Evolutionary conservation across 306 rosid genomes (phyloP), one percentile per base, ranked within the genome.

Genomic region (Acacia confusa): DNA sequence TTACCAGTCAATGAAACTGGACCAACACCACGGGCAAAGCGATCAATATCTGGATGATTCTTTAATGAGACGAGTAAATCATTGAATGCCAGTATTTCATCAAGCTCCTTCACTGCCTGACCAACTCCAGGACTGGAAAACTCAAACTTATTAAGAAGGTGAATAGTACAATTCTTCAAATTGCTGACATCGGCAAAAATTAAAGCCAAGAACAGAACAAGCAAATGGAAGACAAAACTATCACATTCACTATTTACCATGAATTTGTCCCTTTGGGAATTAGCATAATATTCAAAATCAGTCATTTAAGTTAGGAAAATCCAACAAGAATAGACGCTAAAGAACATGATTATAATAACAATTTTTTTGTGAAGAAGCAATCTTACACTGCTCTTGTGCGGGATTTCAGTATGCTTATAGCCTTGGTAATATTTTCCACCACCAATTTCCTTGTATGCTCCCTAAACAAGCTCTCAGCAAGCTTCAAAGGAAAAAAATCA

Each of bases 21-120:
- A 30, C 99, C 99, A 76, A 90, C 89, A 74, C 99, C 97, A 77
- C 91, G 88, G 79, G 97, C 97, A 89, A 96, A 90, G 82, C 73
- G 86, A 79, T 79, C 94, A 30, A 82, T 91, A 79, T 90, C 96
- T 20, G 90, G 86, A 78, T 91, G 94, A 83, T 82, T 93, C 94
- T 88, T 93, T 19, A 96, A 87, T 73, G 97, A 89, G 86, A 89
- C 87, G 70, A 96, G 97, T 86, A 83, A 87, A 81, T 76, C 76
- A 82, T 93, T 96, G 81, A 93, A 88, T 71, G 85, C 88, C 72
- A 93, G 79, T 75, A 88, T 74, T 87, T 81, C 88, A 78, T 91
- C 91, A 48, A 95, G 93, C 90, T 93, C 94, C 79, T 84, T 88
- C 82, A 88, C 92, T 74, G 86, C 94, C 87, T 88, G 84, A 19